phyloP scores from a whole-genome alignment of 192 early-diverging fungal genomes.

The Umbelopsis sp. region DNA sequence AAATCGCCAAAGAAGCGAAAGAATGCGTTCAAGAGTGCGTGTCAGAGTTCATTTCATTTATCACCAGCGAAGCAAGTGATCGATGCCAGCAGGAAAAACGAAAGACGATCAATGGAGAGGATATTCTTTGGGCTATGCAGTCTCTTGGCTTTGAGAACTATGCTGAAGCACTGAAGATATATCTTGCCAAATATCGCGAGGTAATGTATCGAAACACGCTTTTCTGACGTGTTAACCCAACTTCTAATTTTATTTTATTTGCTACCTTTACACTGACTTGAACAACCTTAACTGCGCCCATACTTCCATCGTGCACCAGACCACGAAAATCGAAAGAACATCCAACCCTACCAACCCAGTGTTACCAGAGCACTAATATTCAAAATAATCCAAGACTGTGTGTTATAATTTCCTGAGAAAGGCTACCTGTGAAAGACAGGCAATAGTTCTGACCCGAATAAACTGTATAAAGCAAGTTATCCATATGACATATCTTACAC shows the following conservation, averaged over 20 bases:
- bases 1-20: constrained; percentile 98
- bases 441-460: too few relatives aligned
- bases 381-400: too few relatives aligned
- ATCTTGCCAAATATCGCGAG: constrained; percentile 88
- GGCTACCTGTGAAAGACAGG: too few relatives aligned
- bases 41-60: constrained; percentile 97
- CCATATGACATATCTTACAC: too few relatives aligned
- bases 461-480: too few relatives aligned
- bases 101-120: constrained; percentile 98
- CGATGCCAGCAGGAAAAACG: constrained; percentile 93
- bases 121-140: constrained; percentile 98
- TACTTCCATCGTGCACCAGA: constrained; percentile 27
- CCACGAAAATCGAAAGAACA: constrained; percentile 52
- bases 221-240: neutral
- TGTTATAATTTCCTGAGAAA: too few relatives aligned
- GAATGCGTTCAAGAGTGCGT: constrained; percentile 97
- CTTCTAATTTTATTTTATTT: too few relatives aligned
- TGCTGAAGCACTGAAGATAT: constrained; percentile 84
- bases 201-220: constrained; percentile 53
- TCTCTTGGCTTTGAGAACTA: constrained; percentile 98
- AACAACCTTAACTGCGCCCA: neutral
- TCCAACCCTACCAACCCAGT: too few relatives aligned
- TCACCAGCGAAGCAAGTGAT: constrained; percentile 97
- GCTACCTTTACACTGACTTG: neutral
- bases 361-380: too few relatives aligned